Conservation (phyloP, 768 basidiomycete genomes). For the Filobasidium floriforme region DNA sequence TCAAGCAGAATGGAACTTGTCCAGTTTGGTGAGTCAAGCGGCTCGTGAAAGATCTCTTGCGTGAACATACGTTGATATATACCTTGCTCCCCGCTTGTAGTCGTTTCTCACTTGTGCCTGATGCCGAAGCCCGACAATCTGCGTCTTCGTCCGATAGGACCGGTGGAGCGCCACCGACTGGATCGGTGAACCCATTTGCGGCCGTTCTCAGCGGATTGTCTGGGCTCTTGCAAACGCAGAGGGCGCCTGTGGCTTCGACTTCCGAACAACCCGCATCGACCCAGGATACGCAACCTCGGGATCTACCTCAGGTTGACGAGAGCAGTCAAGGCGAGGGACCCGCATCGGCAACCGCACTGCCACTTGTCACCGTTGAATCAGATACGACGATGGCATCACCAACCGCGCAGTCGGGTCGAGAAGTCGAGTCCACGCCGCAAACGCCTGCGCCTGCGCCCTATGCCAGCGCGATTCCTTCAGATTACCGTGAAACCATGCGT, state of each 20-base stretch:
- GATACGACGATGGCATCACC: too few relatives aligned
- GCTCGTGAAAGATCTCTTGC: not conserved
- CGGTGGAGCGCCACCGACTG: not conserved
- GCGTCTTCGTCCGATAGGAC: not conserved
- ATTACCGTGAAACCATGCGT: not conserved
- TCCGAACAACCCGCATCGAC: not conserved
- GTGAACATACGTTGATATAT: not conserved
- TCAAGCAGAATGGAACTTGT: constrained; percentile 86
- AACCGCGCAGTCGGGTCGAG: not conserved
- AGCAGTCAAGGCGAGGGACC: too few relatives aligned
- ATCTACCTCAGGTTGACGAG: too few relatives aligned
- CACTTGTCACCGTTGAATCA: too few relatives aligned
- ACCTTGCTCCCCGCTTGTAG: constrained; percentile 14
- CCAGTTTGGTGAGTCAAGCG: constrained; percentile 65
- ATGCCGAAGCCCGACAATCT: constrained; percentile 22
- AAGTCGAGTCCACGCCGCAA: not conserved
- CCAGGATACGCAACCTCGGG: not conserved
- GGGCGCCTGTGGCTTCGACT: constrained; percentile 4
- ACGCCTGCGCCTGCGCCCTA: constrained; percentile 4
- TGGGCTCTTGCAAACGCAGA: not conserved
- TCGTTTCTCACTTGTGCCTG: constrained; percentile 43
- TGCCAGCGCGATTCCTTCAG: constrained; percentile 2
- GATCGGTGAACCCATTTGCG: not conserved
- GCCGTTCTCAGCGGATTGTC: not conserved
- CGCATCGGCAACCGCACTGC: too few relatives aligned